Evolutionary conservation across 1,284 basidiomycete genomes (phyloP).

Genomic region (Ustilago sp.): DNA sequence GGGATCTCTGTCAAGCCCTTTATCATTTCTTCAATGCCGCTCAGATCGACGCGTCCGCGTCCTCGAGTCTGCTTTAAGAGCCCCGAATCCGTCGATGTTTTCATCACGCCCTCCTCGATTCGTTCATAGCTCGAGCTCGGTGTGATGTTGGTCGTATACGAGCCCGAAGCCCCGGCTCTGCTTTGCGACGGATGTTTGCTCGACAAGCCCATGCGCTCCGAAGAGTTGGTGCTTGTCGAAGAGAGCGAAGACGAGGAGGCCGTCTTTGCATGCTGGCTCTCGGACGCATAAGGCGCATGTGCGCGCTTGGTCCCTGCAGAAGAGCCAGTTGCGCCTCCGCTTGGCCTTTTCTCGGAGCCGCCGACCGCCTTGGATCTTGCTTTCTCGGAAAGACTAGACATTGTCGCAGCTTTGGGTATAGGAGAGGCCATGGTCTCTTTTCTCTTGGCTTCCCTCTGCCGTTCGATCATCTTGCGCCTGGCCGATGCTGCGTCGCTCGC

Average conservation of each 20-base stretch:
- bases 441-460: slow-evolving; percentile 53
- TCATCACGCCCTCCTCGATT: slow-evolving; percentile 19
- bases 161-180: background rate
- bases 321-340: background rate
- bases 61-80: slow-evolving; percentile 12
- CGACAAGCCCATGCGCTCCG: slow-evolving; percentile 15
- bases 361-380: slow-evolving; percentile 1
- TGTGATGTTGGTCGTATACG: slow-evolving; percentile 33
- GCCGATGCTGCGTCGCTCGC: slow-evolving; percentile 40
- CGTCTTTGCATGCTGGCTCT: slow-evolving; percentile 34
- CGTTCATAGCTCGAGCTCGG: slow-evolving; percentile 57
- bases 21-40: slow-evolving; percentile 55
- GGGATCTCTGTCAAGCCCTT: slow-evolving; percentile 44
- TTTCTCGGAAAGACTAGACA: slow-evolving; percentile 11
- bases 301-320: background rate
- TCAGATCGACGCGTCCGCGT: slow-evolving; percentile 39
- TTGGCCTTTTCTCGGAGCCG: background rate
- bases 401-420: slow-evolving; percentile 33
- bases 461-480: slow-evolving; percentile 50
- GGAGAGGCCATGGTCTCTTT: slow-evolving; percentile 30
- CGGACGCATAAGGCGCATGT: slow-evolving; percentile 2
- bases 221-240: slow-evolving; percentile 19
- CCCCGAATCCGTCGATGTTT: background rate
- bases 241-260: slow-evolving; percentile 46
- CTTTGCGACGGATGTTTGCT: background rate